phyloP scores from a whole-genome alignment of 2,329 filamentous ascomycete genomes.

The Ploettnerulaceae sp. region DNA sequence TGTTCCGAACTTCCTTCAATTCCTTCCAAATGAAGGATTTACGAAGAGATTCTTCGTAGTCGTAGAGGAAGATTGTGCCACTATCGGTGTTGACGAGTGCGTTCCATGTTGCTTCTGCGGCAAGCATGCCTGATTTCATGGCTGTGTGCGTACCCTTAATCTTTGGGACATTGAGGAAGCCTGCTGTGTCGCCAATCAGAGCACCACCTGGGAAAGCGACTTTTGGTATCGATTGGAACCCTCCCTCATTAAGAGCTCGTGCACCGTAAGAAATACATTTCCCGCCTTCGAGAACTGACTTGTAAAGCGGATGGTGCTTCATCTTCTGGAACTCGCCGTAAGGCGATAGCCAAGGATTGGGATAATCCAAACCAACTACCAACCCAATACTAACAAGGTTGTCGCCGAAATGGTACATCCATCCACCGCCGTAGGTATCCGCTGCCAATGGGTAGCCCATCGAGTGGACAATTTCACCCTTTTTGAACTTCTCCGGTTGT shows the following conservation, averaged over 20 bases:
- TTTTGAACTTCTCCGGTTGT: slow-evolving; percentile 83
- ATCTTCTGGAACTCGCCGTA: slow-evolving; percentile 98
- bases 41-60: slow-evolving; percentile 87
- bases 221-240: slow-evolving; percentile 96
- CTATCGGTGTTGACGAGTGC: slow-evolving; percentile 58
- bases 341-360: slow-evolving; percentile 93
- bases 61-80: slow-evolving; percentile 82
- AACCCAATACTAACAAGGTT: slow-evolving; percentile 91
- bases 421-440: slow-evolving; percentile 94
- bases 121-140: slow-evolving; percentile 96
- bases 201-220: slow-evolving; percentile 94
- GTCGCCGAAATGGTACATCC: slow-evolving; percentile 99
- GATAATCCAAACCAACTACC: slow-evolving; percentile 90
- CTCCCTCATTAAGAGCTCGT: slow-evolving; percentile 85
- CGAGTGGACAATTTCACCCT: slow-evolving; percentile 80
- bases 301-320: slow-evolving; percentile 94
- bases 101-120: slow-evolving; percentile 81
- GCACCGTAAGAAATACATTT: slow-evolving; percentile 98
- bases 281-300: slow-evolving; percentile 80
- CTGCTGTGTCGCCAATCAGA: slow-evolving; percentile 91
- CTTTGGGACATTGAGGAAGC: slow-evolving; percentile 96
- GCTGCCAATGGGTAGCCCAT: slow-evolving; percentile 86
- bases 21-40: slow-evolving; percentile 90
- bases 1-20: slow-evolving; percentile 91
- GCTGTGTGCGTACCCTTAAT: slow-evolving; percentile 98